Conservation (phyloP, 306 rosid genomes). For the Erythrophleum fordii region DNA sequence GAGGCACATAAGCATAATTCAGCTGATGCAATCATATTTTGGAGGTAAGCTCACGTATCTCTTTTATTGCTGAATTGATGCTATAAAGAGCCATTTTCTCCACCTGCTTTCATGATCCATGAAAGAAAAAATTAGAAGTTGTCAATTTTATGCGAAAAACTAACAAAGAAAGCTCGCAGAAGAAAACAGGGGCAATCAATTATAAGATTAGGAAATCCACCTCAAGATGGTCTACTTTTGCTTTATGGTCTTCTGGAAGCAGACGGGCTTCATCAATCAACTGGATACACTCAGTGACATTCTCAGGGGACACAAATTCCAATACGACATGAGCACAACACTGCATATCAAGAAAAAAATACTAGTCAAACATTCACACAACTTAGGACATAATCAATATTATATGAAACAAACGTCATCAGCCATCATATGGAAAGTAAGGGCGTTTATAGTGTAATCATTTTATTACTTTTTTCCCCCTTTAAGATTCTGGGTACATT, state of each 20-base stretch:
- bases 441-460: not conserved
- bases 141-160: constrained; percentile 24
- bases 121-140: constrained; percentile 17
- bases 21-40: constrained; percentile 51
- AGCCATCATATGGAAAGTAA: not conserved
- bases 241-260: constrained; percentile 78
- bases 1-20: constrained; percentile 10
- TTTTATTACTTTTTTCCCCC: not conserved
- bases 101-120: constrained; percentile 62
- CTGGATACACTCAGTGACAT: constrained; percentile 70
- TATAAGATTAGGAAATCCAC: constrained; percentile 46
- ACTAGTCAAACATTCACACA: constrained; percentile 33
- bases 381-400: not conserved
- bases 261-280: constrained; percentile 70
- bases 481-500: not conserved
- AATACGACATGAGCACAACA: constrained; percentile 85
- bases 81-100: constrained; percentile 79
- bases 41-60: constrained; percentile 83
- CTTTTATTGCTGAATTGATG: constrained; percentile 77
- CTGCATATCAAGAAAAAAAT: constrained; percentile 54
- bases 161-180: not conserved
- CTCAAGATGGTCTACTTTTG: constrained; percentile 82
- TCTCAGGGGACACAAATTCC: constrained; percentile 92
- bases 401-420: not conserved
- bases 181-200: constrained; percentile 3